Evolutionary conservation across 2,329 filamentous ascomycete genomes (phyloP), one percentile per base, ranked within the genome.

Genomic region (Shiraia sp.): DNA sequence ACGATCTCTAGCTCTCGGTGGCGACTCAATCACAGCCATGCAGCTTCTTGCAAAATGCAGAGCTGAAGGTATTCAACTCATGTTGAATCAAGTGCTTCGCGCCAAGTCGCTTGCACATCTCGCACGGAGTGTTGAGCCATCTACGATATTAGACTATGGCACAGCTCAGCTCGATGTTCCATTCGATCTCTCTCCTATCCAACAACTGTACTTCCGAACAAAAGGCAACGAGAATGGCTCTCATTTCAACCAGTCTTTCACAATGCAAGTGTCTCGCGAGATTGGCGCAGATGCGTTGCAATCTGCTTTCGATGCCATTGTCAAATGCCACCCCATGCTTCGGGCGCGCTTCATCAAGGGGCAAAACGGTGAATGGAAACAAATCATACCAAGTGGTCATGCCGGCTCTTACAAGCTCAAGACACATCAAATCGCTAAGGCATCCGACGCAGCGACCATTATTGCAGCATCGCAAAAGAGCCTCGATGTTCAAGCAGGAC

Each of bases 201-300:
- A 77, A 40, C 57, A 65, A 13, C 57, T 75, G 25, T 75, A 73
- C 41, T 74, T 77, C 41, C 41, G 66, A n/a, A 55, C 47, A 2
- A 53, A 51, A 23, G 48, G 48, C 7, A 41, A 55, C 10, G 52
- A 69, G 2, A 67, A 66, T 3, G 57, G 71, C 13, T 52, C 55
- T 5, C 70, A 70, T 16, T 75, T 74, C 58, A 76, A 76, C 40
- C 75, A 77, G 43, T 75, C 70, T 8, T 74, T 73, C 29, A 63
- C 70, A 1, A 49, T 77, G 4, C 60, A 61, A 1, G 32, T 76
- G 6, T 55, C 63, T 5, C 60, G 53, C 12, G 47, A 42, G 2
- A 14, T 71, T 0, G 61, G 55, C 37, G 22, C 36, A 4, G 15
- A 24, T 3, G 24, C 59, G 58, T 27, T 62, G 23, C 14, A 63